Evolutionary conservation across 345 rosid species (phyloP).

Genomic region (Erucastrum elatum): DNA sequence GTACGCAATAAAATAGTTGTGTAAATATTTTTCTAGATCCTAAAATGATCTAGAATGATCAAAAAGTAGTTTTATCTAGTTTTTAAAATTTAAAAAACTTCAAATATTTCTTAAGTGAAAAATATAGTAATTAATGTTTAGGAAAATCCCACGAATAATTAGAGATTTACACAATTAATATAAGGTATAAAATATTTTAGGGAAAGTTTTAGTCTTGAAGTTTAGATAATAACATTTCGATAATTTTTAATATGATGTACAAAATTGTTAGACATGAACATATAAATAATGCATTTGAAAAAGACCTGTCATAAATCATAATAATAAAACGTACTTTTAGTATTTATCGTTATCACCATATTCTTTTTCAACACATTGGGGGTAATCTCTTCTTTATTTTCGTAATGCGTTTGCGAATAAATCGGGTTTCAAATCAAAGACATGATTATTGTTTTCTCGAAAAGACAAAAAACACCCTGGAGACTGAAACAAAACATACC

Average conservation of each 20-base stretch:
- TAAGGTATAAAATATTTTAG: not conserved
- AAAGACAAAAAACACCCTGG: conserved; percentile 13
- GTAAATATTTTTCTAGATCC: not conserved
- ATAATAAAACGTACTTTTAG: not conserved
- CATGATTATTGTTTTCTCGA: not conserved
- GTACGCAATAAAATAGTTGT: not conserved
- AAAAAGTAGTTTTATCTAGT: no score
- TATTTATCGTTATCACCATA: not conserved
- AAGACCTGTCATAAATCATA: not conserved
- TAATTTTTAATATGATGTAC: not conserved
- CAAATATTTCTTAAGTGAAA: no score
- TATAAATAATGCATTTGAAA: no score
- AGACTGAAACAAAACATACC: conserved; percentile 16
- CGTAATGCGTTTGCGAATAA: not conserved
- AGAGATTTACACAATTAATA: not conserved
- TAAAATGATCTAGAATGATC: no score
- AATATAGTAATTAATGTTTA: not conserved
- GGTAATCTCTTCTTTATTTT: not conserved
- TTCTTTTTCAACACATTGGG: not conserved
- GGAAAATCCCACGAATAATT: not conserved
- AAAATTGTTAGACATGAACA: no score
- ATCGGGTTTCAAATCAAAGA: not conserved
- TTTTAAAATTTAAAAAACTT: no score
- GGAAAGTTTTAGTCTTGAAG: not conserved
- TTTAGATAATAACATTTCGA: no score